Conservation (phyloP, 345 rosid species). For the Eutrema heterophyllum region DNA sequence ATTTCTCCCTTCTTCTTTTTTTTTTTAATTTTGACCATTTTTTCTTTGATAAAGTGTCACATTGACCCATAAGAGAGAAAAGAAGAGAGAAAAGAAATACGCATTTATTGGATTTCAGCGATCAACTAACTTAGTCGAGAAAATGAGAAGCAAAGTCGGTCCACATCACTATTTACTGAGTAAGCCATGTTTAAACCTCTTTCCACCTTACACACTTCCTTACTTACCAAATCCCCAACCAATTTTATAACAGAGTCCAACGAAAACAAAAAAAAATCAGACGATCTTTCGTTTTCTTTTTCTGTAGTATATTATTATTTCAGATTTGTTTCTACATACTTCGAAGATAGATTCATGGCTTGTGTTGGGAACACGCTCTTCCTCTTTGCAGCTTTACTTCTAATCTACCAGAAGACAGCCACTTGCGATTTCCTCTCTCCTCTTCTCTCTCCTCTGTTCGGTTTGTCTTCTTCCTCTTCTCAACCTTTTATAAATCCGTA, state of each 20-base stretch:
- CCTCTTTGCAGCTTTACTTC: conserved; percentile 24
- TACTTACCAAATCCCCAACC: conserved; percentile 15
- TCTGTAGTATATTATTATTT: not conserved
- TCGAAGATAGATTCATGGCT: conserved; percentile 32
- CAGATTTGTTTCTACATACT: not conserved
- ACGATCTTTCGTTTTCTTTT: not conserved
- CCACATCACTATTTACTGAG: conserved; percentile 16
- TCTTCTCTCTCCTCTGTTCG: conserved; percentile 35
- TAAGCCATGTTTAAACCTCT: not conserved
- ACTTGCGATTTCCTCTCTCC: conserved; percentile 37
- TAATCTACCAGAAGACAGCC: conserved; percentile 27
- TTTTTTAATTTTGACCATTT: no score
- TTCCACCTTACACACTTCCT: conserved; percentile 3
- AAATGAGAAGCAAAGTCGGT: conserved; percentile 6
- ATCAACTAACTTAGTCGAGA: conserved; percentile 10
- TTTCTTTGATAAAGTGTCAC: not conserved
- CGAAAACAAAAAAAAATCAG: not conserved
- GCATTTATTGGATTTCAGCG: conserved; percentile 15
- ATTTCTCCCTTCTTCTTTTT: no score
- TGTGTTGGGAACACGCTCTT: conserved; percentile 9
- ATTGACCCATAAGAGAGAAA: not conserved
- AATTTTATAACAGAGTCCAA: not conserved
- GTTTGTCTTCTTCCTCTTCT: conserved; percentile 22
- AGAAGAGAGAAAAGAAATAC: not conserved
- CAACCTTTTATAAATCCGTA: not conserved